These are phyloP conservation scores for Mucor velutinosus DNA, from an alignment of 371 early-diverging fungal genomes.

Conservation along the genomic window DNA sequence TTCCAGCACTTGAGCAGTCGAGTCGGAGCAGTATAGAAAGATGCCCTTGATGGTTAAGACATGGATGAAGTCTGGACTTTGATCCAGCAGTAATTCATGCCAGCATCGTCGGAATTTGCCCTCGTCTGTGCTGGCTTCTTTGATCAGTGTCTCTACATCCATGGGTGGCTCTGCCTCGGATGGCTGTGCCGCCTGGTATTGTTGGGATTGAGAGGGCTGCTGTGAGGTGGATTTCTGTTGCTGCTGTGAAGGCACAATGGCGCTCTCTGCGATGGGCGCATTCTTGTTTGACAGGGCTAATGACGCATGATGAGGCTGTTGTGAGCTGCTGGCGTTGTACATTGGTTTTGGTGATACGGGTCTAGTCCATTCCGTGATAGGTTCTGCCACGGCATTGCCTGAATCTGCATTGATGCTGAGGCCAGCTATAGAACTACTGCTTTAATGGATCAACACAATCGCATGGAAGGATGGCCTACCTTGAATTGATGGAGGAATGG, in stretches of 20 bases:
- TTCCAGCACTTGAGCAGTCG: conserved; percentile 43
- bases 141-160: conserved; percentile 34
- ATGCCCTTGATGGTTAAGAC: conserved; percentile 66
- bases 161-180: conserved; percentile 19
- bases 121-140: conserved; percentile 36
- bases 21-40: conserved; percentile 61
- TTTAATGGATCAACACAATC: not conserved
- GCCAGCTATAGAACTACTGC: not conserved
- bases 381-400: not conserved
- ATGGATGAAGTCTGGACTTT: conserved; percentile 59
- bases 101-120: conserved; percentile 31
- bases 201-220: not conserved
- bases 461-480: not conserved
- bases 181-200: not conserved
- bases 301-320: not conserved
- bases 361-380: conserved; percentile 25
- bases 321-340: not conserved
- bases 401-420: not conserved
- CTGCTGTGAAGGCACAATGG: not conserved
- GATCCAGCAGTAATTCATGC: conserved; percentile 41
- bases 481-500: conserved; percentile 33
- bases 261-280: not conserved
- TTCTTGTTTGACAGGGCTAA: not conserved
- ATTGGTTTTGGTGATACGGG: conserved; percentile 18
- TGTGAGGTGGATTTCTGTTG: not conserved